Base-by-base conservation (phyloP, 2,329 filamentous ascomycete species). In the Zalaria sp. region DNA sequence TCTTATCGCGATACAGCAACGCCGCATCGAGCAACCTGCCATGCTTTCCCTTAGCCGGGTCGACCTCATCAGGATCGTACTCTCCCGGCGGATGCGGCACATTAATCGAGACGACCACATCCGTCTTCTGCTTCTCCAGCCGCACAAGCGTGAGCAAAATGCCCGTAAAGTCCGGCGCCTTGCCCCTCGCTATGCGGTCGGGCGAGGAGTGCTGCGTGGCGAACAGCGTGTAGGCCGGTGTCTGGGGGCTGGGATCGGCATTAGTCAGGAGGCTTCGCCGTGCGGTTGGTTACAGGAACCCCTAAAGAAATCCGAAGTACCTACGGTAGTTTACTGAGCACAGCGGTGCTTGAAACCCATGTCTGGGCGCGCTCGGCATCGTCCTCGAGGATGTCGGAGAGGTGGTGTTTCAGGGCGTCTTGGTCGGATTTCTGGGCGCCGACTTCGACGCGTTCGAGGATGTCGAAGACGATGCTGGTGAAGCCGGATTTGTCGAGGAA, bases 381-480 rank as follows among this genome's bases (percentile, higher is more conserved):
- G 40, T 53, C 49, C 40, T 53, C 50, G 28, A 68, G 59, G 18
- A 72, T 57, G 45, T 73, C 70, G 3, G 56, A 50, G 38, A 73
- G 62, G 50, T 74, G 71, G 49, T 62, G 65, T 47, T 68, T 61
- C 44, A 67, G 49, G 11, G 86, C 85, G 36, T 72, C 74, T 43
- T 82, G 80, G 52, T 88, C 78, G 31, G 74, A 73, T 53, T 78
- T 72, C 11, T 76, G 67, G 2, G 67, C 63, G 35, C 63, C 66
- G 27, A 70, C 68, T 4, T 73, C 73, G 25, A 93, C 80, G 43
- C 83, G 81, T 66, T 95, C 81, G 42, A 83, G 82, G 55, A 96
- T 85, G 54, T 96, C 89, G 61, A 95, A 74, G 52, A 94, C 88
- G 58, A 94, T 79, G 63, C 76, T 87, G 3, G 84, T 85, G 60